Conservation (phyloP, 2,329 filamentous ascomycete species). For the Stagonosporopsis rhizophila region DNA sequence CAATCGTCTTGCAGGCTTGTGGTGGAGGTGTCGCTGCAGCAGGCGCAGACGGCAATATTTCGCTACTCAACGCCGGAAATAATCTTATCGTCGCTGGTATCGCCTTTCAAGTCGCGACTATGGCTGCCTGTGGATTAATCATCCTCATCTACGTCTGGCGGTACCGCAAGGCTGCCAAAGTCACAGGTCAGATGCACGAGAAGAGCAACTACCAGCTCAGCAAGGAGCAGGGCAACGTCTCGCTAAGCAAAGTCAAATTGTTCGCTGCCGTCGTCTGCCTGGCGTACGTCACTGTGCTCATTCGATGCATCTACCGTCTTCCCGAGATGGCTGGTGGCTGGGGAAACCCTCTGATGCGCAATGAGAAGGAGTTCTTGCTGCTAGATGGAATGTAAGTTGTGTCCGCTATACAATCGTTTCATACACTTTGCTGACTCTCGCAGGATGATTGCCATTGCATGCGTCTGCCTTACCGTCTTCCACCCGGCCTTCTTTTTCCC, state of each 20-base stretch:
- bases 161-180: slow-evolving; percentile 29
- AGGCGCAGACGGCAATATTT: slow-evolving; percentile 35
- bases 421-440: slow-evolving; percentile 3
- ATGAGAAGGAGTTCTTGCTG: slow-evolving; percentile 55
- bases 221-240: slow-evolving; percentile 28
- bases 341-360: slow-evolving; percentile 53
- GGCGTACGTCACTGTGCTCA: slow-evolving; percentile 54
- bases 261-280: slow-evolving; percentile 39
- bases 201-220: slow-evolving; percentile 35
- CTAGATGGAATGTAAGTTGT: slow-evolving; percentile 53
- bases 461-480: slow-evolving; percentile 31
- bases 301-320: slow-evolving; percentile 56
- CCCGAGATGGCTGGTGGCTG: slow-evolving; percentile 56
- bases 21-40: slow-evolving; percentile 63
- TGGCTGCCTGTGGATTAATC: slow-evolving; percentile 55
- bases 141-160: slow-evolving; percentile 44
- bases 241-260: slow-evolving; percentile 28
- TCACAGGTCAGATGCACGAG: slow-evolving; percentile 20
- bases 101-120: slow-evolving; percentile 61
- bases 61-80: slow-evolving; percentile 53
- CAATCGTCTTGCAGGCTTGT: slow-evolving; percentile 62
- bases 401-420: no score
- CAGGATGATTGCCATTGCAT: slow-evolving; percentile 41
- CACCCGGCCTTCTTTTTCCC: slow-evolving; percentile 40
- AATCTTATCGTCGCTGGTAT: slow-evolving; percentile 65